Percentiles rank a stretch among this genome's conserved stretches.
Evolutionary conservation across 2,329 filamentous ascomycete genomes (phyloP).

Genomic region (Coleophoma cylindrospora): DNA sequence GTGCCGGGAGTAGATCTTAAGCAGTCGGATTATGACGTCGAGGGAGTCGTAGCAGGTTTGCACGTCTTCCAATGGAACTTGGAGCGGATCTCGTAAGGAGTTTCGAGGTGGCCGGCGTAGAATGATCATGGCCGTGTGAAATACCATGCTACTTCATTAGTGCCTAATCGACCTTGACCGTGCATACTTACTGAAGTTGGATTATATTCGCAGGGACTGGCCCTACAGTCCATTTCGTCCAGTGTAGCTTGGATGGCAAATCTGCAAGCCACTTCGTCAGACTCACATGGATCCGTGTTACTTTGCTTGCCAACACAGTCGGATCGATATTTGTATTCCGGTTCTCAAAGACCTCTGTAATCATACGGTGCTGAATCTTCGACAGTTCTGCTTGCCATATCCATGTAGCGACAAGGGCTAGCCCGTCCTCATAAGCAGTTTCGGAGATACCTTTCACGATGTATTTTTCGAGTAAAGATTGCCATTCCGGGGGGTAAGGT

Average conservation of each 20-base stretch:
- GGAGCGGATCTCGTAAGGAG: conserved; percentile 30
- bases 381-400: conserved; percentile 42
- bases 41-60: conserved; percentile 45
- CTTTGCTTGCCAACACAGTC: conserved; percentile 34
- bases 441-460: conserved; percentile 37
- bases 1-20: conserved; percentile 37
- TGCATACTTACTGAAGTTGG: conserved; percentile 33
- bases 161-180: neutral
- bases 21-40: conserved; percentile 37
- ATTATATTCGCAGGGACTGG: conserved; percentile 40
- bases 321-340: conserved; percentile 34
- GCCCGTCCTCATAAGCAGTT: conserved; percentile 41
- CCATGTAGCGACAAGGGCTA: conserved; percentile 37
- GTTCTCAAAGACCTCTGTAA: conserved; percentile 46
- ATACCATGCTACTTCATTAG: conserved; percentile 31
- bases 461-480: conserved; percentile 41
- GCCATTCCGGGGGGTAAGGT: conserved; percentile 44
- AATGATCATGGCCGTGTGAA: conserved; percentile 47
- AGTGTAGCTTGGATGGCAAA: conserved; percentile 41
- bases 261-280: conserved; percentile 41
- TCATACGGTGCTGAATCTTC: conserved; percentile 44
- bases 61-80: conserved; percentile 37
- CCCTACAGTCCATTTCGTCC: conserved; percentile 45
- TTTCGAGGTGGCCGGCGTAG: conserved; percentile 42
- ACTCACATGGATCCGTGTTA: conserved; percentile 39